phyloP scores from a whole-genome alignment of 179 eudicot species.

The Silene coronaria region DNA sequence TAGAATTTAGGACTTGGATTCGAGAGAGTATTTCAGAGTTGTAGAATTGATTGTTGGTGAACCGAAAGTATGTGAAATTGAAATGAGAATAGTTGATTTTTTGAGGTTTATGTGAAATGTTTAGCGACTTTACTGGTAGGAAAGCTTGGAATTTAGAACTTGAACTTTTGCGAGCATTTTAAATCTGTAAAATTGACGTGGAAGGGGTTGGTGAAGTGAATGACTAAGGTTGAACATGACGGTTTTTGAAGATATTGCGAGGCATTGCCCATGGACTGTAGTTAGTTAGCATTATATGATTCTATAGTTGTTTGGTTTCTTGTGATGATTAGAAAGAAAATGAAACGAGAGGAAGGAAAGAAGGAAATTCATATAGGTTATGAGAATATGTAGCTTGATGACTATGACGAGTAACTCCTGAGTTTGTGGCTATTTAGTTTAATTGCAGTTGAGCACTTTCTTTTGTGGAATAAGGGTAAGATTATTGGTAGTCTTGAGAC shows the following conservation, averaged over 20 bases:
- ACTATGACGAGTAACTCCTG: background rate
- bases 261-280: background rate
- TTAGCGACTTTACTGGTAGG: constrained; percentile 9
- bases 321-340: background rate
- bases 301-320: background rate
- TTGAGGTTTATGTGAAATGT: background rate
- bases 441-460: background rate
- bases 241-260: background rate
- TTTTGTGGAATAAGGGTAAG: background rate
- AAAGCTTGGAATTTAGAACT: constrained; percentile 1
- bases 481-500: no score
- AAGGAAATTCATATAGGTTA: background rate
- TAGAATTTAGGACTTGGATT: background rate
- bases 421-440: constrained; percentile 7
- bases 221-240: background rate
- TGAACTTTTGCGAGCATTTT: background rate
- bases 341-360: background rate
- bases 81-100: background rate
- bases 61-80: constrained; percentile 4
- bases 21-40: background rate
- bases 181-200: background rate
- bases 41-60: background rate
- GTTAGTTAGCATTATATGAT: background rate
- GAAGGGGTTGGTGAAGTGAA: constrained; percentile 1
- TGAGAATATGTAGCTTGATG: background rate